Evolutionary conservation across 1,284 basidiomycete genomes (phyloP), one percentile per base, ranked within the genome.

Genomic region (Ganoderma sp.): DNA sequence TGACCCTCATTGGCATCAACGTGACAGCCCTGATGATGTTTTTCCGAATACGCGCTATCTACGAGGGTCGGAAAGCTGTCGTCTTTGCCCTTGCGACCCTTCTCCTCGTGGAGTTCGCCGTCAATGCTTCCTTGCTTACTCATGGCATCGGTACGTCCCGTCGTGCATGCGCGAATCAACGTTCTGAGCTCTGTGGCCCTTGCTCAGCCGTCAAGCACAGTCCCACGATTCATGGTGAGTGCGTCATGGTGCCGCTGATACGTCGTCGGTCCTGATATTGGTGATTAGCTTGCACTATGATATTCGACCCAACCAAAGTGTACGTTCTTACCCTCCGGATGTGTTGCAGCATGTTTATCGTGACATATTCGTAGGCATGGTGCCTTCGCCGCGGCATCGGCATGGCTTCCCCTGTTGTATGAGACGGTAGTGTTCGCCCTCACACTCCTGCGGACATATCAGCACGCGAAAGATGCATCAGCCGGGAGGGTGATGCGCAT

Each of bases 21-120:
- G 77, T 83, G 5, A 82, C 83, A 0, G 84, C 81, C 1, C 68
- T 85, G n/a, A 88, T 88, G 86, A 87, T 89, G 87, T 79, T 87
- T 14, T 71, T 88, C 6, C 83, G 86, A 14, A 79, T 88, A 59
- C 78, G 79, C n/a, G 87, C 84, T 0, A 72, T 88, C 43, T 88
- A 87, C 72, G 74, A 78, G 17, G 69, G 75, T 22, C 77, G 81
- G 17, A 78, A 69, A 12, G 64, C 69, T 58, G 79, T 84, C 73
- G 79, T 86, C 41, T 73, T 71, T 0, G 48, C 78, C 7, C 79
- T 87, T 3, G 77, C 75, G 0, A 4, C 71, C 3, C 73, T 87
- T 14, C 80, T 87, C 42, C 17, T 79, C 5, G 69, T 80, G 17
- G 83, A 86, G 71, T 79, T 84, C 5, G 77, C 73, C 3, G 75